Percentiles rank a stretch among this genome's conserved stretches.
These are phyloP conservation scores for Mortierella claussenii DNA, from an alignment of 192 early-diverging fungal species.

Conservation along the genomic window DNA sequence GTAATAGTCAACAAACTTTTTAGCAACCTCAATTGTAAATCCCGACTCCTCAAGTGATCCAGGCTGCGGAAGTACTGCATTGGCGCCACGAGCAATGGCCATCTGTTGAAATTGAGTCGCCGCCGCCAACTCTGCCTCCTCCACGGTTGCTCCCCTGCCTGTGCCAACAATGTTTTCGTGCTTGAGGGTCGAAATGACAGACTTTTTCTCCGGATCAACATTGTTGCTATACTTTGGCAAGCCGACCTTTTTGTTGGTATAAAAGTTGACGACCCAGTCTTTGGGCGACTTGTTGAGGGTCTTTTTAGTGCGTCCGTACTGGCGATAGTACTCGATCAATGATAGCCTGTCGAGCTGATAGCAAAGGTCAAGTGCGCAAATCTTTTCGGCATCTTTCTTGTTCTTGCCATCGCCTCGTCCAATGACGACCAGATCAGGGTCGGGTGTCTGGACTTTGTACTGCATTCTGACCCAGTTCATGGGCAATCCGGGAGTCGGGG, in stretches of 20 bases:
- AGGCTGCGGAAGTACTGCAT: conserved; percentile 23
- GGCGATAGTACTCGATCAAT: conserved; percentile 52
- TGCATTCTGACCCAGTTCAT: conserved; percentile 50
- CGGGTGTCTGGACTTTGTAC: conserved; percentile 45
- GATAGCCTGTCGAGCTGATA: conserved; percentile 50
- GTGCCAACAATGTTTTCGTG: conserved; percentile 48
- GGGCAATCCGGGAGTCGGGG: conserved; percentile 26
- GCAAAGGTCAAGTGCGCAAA: conserved; percentile 46
- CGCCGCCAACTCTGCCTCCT: conserved; percentile 50
- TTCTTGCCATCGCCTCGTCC: conserved; percentile 52
- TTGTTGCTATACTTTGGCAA: conserved; percentile 43
- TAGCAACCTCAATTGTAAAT: conserved; percentile 47
- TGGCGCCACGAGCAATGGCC: conserved; percentile 46
- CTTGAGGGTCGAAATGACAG: conserved; percentile 32
- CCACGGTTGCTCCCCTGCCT: conserved; percentile 38
- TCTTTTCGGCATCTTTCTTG: conserved; percentile 58
- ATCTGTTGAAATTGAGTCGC: conserved; percentile 55
- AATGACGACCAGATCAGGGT: conserved; percentile 34
- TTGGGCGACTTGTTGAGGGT: conserved; percentile 40
- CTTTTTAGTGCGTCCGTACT: conserved; percentile 50
- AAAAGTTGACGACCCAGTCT: conserved; percentile 53
- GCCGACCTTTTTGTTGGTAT: conserved; percentile 46
- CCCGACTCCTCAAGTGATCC: conserved; percentile 38
- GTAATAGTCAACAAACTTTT: conserved; percentile 55
- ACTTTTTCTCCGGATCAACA: conserved; percentile 20